These are phyloP conservation scores for Boletus eberwhitei DNA, from an alignment of 768 basidiomycete genomes.

Conservation along the genomic window DNA sequence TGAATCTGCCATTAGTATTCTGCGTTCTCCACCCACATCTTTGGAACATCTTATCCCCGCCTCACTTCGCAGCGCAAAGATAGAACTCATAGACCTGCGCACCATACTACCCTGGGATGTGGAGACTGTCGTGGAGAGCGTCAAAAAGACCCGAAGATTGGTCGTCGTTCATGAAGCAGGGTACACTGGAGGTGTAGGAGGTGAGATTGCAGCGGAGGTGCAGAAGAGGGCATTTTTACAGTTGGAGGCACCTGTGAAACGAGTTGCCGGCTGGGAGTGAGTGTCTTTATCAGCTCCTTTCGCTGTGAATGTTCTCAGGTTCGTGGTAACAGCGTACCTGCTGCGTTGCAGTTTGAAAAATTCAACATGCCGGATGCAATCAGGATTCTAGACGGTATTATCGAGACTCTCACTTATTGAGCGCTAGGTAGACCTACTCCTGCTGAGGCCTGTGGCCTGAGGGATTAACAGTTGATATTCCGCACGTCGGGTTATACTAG, in stretches of 20 bases:
- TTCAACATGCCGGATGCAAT: conserved; percentile 89
- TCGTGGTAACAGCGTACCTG: conserved; percentile 58
- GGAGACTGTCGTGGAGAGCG: conserved; percentile 75
- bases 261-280: conserved; percentile 94
- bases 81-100: conserved; percentile 89
- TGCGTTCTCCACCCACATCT: conserved; percentile 60
- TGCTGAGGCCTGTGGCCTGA: neutral
- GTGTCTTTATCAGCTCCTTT: conserved; percentile 33
- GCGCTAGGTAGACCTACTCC: neutral
- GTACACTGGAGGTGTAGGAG: conserved; percentile 81
- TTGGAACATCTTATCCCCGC: conserved; percentile 64
- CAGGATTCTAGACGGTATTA: conserved; percentile 75
- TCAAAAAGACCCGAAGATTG: conserved; percentile 77
- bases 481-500: neutral
- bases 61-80: conserved; percentile 60
- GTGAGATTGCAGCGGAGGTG: conserved; percentile 88
- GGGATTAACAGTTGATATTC: neutral
- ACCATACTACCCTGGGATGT: conserved; percentile 90
- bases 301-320: neutral
- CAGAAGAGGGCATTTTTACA: conserved; percentile 87
- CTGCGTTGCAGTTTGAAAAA: conserved; percentile 83
- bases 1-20: conserved; percentile 75
- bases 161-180: conserved; percentile 93
- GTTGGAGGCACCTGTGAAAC: conserved; percentile 80
- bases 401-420: conserved; percentile 78